Evolutionary conservation across 768 basidiomycete species (phyloP).

Genomic region (Serendipita sp.): DNA sequence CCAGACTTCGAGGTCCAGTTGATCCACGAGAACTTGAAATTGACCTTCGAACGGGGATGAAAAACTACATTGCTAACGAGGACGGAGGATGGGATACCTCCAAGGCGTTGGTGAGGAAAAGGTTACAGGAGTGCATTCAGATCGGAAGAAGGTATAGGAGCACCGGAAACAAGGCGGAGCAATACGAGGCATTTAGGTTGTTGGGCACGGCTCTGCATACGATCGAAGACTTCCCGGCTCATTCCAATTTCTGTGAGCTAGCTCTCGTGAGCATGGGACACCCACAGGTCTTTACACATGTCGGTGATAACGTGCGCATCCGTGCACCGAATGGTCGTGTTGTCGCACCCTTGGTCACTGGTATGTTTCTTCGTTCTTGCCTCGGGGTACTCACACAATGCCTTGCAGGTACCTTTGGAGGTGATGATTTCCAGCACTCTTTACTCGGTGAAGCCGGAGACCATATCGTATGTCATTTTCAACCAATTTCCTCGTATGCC

Average conservation of each 20-base stretch:
- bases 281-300: constrained; percentile 64
- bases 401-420: constrained; percentile 48
- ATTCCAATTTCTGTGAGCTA: constrained; percentile 83
- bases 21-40: constrained; percentile 75
- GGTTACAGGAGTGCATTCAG: constrained; percentile 63
- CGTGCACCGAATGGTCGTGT: constrained; percentile 55
- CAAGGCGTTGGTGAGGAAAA: constrained; percentile 55
- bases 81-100: constrained; percentile 78
- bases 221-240: constrained; percentile 75
- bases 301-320: constrained; percentile 63
- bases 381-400: background rate
- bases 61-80: constrained; percentile 87
- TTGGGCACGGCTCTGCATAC: constrained; percentile 62
- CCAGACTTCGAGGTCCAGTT: constrained; percentile 63
- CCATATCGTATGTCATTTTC: constrained; percentile 28
- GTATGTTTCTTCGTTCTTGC: constrained; percentile 20
- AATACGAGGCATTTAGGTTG: constrained; percentile 66
- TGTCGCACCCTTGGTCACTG: constrained; percentile 74
- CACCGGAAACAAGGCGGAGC: constrained; percentile 43
- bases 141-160: constrained; percentile 49
- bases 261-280: constrained; percentile 60
- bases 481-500: too few species aligned
- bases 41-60: constrained; percentile 79
- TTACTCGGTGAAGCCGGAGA: constrained; percentile 35
- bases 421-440: constrained; percentile 64